A percentile compares a stretch with the other conserved stretches of the same genome.
These are phyloP conservation scores for Neurospora intermedia DNA, from an alignment of 495 filamentous ascomycete genomes.

Conservation along the genomic window DNA sequence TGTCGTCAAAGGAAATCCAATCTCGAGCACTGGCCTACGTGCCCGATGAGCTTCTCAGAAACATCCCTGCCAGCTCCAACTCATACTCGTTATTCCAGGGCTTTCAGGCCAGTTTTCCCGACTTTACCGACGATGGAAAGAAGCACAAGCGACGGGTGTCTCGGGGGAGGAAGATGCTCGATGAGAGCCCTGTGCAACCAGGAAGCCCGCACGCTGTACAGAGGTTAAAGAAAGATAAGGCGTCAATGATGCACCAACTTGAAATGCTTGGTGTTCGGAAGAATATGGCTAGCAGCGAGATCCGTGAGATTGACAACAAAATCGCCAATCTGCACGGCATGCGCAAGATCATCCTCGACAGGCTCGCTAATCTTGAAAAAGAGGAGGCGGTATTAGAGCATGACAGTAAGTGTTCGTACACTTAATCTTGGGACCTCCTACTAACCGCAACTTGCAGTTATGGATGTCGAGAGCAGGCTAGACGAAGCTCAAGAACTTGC, in stretches of 20 bases:
- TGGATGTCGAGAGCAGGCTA: slow-evolving; percentile 73
- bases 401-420: slow-evolving; percentile 48
- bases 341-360: slow-evolving; percentile 85
- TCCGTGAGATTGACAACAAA: slow-evolving; percentile 93
- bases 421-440: background rate
- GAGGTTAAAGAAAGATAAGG: slow-evolving; percentile 67
- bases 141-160: slow-evolving; percentile 59
- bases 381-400: slow-evolving; percentile 86
- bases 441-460: slow-evolving; percentile 41
- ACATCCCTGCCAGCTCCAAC: slow-evolving; percentile 78
- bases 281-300: slow-evolving; percentile 95
- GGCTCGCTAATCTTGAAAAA: slow-evolving; percentile 80
- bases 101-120: slow-evolving; percentile 83
- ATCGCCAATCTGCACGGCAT: slow-evolving; percentile 88
- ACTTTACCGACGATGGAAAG: slow-evolving; percentile 54
- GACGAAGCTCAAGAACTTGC: slow-evolving; percentile 73
- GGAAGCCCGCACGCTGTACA: slow-evolving; percentile 49
- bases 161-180: slow-evolving; percentile 64
- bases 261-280: slow-evolving; percentile 90
- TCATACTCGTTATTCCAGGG: slow-evolving; percentile 91
- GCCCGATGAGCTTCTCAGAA: slow-evolving; percentile 77
- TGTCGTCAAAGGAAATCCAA: slow-evolving; percentile 88
- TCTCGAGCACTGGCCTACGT: slow-evolving; percentile 83
- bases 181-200: slow-evolving; percentile 41
- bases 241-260: slow-evolving; percentile 63